These are phyloP conservation scores for Peronospora farinosa DNA, from an alignment of 352 stramenopile species.

Conservation along the genomic window DNA sequence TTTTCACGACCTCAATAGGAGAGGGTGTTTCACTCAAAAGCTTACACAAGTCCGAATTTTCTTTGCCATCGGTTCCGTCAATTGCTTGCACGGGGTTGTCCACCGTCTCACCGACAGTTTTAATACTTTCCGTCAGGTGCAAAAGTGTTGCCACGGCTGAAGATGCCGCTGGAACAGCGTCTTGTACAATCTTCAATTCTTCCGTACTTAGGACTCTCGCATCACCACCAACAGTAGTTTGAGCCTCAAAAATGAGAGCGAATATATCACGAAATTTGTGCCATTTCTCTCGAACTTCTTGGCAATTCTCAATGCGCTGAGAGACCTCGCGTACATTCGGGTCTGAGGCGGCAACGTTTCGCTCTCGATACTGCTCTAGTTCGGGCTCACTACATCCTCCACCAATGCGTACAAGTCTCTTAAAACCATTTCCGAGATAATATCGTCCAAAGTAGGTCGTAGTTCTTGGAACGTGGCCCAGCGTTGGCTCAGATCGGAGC, in stretches of 20 bases:
- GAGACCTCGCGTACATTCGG: conserved; percentile 23
- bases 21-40: neutral
- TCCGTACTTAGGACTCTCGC: conserved; percentile 8
- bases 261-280: conserved; percentile 32
- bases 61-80: neutral
- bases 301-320: conserved; percentile 26
- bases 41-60: neutral
- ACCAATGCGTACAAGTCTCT: conserved; percentile 55
- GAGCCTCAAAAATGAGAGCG: conserved; percentile 24
- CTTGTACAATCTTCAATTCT: conserved; percentile 13
- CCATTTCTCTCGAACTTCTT: conserved; percentile 36
- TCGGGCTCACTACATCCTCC: conserved; percentile 57
- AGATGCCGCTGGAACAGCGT: conserved; percentile 22
- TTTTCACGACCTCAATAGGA: conserved; percentile 2
- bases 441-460: conserved; percentile 18
- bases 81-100: neutral
- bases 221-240: conserved; percentile 11
- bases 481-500: conserved; percentile 40
- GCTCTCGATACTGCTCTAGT: conserved; percentile 39
- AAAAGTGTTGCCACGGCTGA: conserved; percentile 15
- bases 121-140: conserved; percentile 7
- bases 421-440: conserved; percentile 27
- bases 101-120: neutral
- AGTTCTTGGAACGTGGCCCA: conserved; percentile 18
- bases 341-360: conserved; percentile 28